phyloP scores from a whole-genome alignment of 306 rosid species.

The Abrus precatorius region DNA sequence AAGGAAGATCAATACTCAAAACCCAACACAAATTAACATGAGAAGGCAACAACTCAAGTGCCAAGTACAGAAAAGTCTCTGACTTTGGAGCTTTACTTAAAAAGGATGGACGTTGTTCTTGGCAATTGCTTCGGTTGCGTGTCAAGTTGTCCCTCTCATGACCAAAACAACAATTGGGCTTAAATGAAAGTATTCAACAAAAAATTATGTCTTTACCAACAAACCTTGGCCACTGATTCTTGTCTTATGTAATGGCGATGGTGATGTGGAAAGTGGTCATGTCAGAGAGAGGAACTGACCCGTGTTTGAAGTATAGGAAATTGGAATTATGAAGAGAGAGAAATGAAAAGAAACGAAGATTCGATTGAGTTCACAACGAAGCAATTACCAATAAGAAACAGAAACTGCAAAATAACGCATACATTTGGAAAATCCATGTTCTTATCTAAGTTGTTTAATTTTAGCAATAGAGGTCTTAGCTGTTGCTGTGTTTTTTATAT shows the following conservation, averaged over 20 bases:
- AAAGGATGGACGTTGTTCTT: constrained; percentile 21
- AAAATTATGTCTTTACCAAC: constrained; percentile 13
- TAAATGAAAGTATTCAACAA: constrained; percentile 8
- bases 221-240: constrained; percentile 45
- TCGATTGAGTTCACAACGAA: constrained; percentile 17
- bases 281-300: constrained; percentile 28
- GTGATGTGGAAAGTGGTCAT: constrained; percentile 44
- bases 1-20: constrained; percentile 22
- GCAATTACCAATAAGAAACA: not conserved
- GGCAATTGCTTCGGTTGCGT: constrained; percentile 46
- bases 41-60: constrained; percentile 19
- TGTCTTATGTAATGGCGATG: constrained; percentile 56
- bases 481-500: not conserved
- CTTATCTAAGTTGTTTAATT: constrained; percentile 7
- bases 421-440: not conserved
- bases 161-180: constrained; percentile 40
- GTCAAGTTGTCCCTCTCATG: constrained; percentile 46
- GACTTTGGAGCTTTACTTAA: constrained; percentile 38
- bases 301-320: not conserved
- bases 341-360: not conserved
- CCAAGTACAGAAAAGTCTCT: constrained; percentile 2
- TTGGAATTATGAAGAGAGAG: not conserved
- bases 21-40: constrained; percentile 27
- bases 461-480: not conserved
- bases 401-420: not conserved